A percentile compares a stretch with the other conserved stretches of the same genome.
These are phyloP conservation scores for Fonsecaea multimorphosa DNA, from an alignment of 2,329 filamentous ascomycete species.

Conservation along the genomic window DNA sequence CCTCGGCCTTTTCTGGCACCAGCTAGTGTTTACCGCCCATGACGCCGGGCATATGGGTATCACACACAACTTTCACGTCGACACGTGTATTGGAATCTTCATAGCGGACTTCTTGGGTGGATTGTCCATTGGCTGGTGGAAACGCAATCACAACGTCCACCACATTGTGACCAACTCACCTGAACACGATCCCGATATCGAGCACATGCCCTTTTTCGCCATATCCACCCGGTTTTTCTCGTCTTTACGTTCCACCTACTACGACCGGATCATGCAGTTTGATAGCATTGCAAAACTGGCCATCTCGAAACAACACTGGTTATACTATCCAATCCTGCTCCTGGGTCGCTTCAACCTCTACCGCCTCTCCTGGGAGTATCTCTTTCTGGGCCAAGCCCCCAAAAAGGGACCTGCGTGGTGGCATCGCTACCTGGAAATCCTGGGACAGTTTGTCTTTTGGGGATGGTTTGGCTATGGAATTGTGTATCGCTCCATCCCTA, in stretches of 20 bases:
- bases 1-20: conserved; percentile 88
- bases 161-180: conserved; percentile 95
- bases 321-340: conserved; percentile 81
- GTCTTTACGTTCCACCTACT: conserved; percentile 78
- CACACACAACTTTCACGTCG: conserved; percentile 83
- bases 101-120: conserved; percentile 90
- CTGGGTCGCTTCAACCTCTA: conserved; percentile 90
- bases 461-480: conserved; percentile 83
- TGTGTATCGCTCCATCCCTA: conserved; percentile 74
- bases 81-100: conserved; percentile 85
- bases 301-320: conserved; percentile 76
- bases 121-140: conserved; percentile 95
- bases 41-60: conserved; percentile 98
- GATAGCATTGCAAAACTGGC: conserved; percentile 74
- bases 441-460: conserved; percentile 82
- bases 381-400: conserved; percentile 72
- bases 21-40: conserved; percentile 90
- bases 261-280: conserved; percentile 79
- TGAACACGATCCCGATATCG: conserved; percentile 94
- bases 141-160: conserved; percentile 92
- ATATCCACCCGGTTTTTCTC: conserved; percentile 80
- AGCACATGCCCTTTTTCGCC: conserved; percentile 88
- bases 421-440: conserved; percentile 81
- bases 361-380: conserved; percentile 77
- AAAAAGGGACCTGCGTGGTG: conserved; percentile 79